These are phyloP conservation scores for Penicillium herquei DNA, from an alignment of 495 filamentous ascomycete genomes.

Conservation along the genomic window DNA sequence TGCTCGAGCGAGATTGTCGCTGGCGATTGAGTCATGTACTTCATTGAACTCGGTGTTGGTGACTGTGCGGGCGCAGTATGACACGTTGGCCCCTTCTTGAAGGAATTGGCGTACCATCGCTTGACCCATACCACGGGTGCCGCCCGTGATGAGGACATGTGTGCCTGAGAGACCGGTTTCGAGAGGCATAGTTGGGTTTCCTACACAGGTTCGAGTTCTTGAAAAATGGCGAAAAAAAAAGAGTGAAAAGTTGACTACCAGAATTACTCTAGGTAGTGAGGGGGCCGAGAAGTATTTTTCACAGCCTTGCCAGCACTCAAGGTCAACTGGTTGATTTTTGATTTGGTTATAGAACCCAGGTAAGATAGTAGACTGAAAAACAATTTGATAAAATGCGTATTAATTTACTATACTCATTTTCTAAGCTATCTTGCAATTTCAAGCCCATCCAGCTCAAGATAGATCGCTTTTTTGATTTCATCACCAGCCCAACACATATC, in stretches of 20 bases:
- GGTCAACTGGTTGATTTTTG: too few relatives aligned
- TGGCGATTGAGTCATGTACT: not conserved
- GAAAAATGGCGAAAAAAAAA: too few relatives aligned
- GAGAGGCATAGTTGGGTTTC: not conserved
- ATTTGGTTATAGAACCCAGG: too few relatives aligned
- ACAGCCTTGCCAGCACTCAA: too few relatives aligned
- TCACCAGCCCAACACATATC: conserved; percentile 42
- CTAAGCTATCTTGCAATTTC: not conserved
- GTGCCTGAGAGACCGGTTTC: conserved; percentile 11
- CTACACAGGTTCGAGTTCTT: too few relatives aligned
- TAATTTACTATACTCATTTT: too few relatives aligned
- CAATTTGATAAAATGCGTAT: too few relatives aligned
- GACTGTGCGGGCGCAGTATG: conserved; percentile 14
- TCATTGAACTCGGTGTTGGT: conserved; percentile 11
- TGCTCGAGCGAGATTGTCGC: conserved; percentile 6
- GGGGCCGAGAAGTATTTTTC: too few relatives aligned
- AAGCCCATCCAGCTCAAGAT: conserved; percentile 19
- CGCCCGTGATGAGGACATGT: conserved; percentile 15
- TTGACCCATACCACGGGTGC: conserved; percentile 16
- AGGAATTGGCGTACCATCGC: conserved; percentile 9
- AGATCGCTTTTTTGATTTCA: conserved; percentile 19
- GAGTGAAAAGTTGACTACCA: too few relatives aligned
- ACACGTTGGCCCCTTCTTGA: conserved; percentile 13
- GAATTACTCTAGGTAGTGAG: too few relatives aligned
- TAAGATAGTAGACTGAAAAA: too few relatives aligned